phyloP scores from a whole-genome alignment of 1,284 basidiomycete species.

The Papiliotrema terrestris region DNA sequence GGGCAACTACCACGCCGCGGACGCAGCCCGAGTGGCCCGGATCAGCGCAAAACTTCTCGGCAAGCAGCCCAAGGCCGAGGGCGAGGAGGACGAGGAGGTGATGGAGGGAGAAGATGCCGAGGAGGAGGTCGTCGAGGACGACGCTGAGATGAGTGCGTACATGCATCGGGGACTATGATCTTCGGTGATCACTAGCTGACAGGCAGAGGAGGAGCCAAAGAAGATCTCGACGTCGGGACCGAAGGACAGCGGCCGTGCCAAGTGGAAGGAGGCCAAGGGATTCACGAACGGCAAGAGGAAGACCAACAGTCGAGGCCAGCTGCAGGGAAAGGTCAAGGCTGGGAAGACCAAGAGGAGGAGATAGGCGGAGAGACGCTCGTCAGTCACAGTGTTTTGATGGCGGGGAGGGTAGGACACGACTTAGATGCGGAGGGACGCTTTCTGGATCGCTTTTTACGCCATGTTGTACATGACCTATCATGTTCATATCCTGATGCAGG shows the following conservation, averaged over 20 bases:
- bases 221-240: slow-evolving; percentile 49
- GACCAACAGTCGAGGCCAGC: slow-evolving; percentile 33
- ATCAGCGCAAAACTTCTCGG: slow-evolving; percentile 71
- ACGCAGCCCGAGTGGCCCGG: slow-evolving; percentile 77
- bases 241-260: slow-evolving; percentile 42
- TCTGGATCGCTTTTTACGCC: background rate
- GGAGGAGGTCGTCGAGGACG: slow-evolving; percentile 17
- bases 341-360: slow-evolving; percentile 36
- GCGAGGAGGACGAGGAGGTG: slow-evolving; percentile 57
- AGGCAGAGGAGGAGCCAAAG: slow-evolving; percentile 15
- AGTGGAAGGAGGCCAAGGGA: slow-evolving; percentile 47
- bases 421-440: background rate
- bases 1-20: slow-evolving; percentile 76
- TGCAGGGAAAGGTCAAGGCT: slow-evolving; percentile 33
- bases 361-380: slow-evolving; percentile 2
- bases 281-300: slow-evolving; percentile 39
- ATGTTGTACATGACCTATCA: slow-evolving; percentile 4
- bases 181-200: background rate
- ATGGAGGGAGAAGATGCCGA: slow-evolving; percentile 18
- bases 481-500: background rate
- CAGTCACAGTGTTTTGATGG: background rate
- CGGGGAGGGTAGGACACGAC: background rate
- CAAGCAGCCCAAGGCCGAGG: slow-evolving; percentile 72
- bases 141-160: slow-evolving; percentile 27
- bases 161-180: too few species aligned